These are phyloP conservation scores for Neonothopanus nambi DNA, from an alignment of 1,284 basidiomycete genomes.

Conservation along the genomic window DNA sequence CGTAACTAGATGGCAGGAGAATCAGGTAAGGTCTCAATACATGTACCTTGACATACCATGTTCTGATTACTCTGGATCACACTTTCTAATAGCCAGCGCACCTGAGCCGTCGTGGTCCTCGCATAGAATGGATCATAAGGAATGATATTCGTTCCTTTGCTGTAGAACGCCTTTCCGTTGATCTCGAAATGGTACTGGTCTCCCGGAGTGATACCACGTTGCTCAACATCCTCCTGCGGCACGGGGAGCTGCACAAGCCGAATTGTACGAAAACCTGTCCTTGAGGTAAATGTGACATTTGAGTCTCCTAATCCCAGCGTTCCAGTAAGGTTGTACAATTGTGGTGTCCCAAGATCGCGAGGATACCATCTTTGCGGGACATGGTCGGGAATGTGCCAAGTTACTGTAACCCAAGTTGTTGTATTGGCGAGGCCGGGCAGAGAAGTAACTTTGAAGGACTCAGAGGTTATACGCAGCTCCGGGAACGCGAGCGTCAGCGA, in stretches of 20 bases:
- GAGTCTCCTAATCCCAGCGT: conserved; percentile 21
- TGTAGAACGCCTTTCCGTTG: conserved; percentile 57
- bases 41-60: conserved; percentile 39
- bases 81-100: conserved; percentile 58
- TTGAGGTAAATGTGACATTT: conserved; percentile 33
- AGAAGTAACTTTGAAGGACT: conserved; percentile 25
- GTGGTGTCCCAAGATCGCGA: conserved; percentile 53
- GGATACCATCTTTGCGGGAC: conserved; percentile 56
- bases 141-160: conserved; percentile 57
- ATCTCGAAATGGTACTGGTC: conserved; percentile 63
- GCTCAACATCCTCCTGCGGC: conserved; percentile 40
- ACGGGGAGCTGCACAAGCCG: conserved; percentile 51
- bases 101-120: conserved; percentile 48
- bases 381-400: conserved; percentile 47
- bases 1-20: conserved; percentile 41
- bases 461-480: conserved; percentile 42
- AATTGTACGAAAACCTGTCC: conserved; percentile 61
- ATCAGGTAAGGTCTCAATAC: neutral
- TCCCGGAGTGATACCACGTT: conserved; percentile 53
- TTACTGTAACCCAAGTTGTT: conserved; percentile 41
- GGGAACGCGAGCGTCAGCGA: conserved; percentile 45
- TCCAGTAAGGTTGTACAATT: conserved; percentile 51
- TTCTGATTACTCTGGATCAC: conserved; percentile 57
- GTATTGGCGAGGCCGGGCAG: conserved; percentile 33
- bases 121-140: conserved; percentile 63